These are phyloP conservation scores for Schizothecium vesticola DNA, from an alignment of 495 filamentous ascomycete genomes.

Conservation along the genomic window DNA sequence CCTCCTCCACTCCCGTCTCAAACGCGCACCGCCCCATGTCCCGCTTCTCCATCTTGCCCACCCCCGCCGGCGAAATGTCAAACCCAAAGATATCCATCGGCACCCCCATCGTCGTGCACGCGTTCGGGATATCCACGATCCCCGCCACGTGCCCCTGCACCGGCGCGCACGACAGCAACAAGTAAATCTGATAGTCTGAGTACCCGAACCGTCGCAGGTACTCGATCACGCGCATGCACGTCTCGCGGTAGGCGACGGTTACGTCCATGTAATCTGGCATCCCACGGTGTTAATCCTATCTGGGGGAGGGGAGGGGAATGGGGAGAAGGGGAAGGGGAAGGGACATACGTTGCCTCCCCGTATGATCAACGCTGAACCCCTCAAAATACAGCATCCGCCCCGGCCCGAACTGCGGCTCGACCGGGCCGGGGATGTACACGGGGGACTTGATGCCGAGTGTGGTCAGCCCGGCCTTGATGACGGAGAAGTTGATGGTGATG, in stretches of 20 bases:
- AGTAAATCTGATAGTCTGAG: slow-evolving; percentile 76
- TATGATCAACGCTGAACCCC: slow-evolving; percentile 87
- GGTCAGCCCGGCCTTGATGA: slow-evolving; percentile 78
- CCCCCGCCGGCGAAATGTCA: slow-evolving; percentile 69
- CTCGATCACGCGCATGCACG: slow-evolving; percentile 72
- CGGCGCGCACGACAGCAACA: slow-evolving; percentile 82
- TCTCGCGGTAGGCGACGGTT: slow-evolving; percentile 87
- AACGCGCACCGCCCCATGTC: slow-evolving; percentile 80
- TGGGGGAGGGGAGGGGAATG: too few relatives aligned
- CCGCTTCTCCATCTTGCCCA: slow-evolving; percentile 47
- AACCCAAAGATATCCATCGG: slow-evolving; percentile 97
- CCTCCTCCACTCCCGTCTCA: slow-evolving; percentile 47
- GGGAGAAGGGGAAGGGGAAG: neutral
- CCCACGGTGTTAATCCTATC: neutral
- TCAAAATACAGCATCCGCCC: slow-evolving; percentile 87
- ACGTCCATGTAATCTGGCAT: slow-evolving; percentile 73
- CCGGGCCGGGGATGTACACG: slow-evolving; percentile 84
- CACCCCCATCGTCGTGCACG: slow-evolving; percentile 83
- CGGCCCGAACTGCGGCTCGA: slow-evolving; percentile 87
- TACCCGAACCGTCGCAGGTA: slow-evolving; percentile 79
- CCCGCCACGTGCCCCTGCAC: slow-evolving; percentile 93
- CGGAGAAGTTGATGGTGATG: slow-evolving; percentile 85
- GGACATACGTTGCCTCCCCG: slow-evolving; percentile 67
- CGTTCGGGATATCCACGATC: slow-evolving; percentile 78
- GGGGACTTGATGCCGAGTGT: slow-evolving; percentile 78